phyloP scores from a whole-genome alignment of 2,329 filamentous ascomycete genomes.

The Fusarium acutatum region DNA sequence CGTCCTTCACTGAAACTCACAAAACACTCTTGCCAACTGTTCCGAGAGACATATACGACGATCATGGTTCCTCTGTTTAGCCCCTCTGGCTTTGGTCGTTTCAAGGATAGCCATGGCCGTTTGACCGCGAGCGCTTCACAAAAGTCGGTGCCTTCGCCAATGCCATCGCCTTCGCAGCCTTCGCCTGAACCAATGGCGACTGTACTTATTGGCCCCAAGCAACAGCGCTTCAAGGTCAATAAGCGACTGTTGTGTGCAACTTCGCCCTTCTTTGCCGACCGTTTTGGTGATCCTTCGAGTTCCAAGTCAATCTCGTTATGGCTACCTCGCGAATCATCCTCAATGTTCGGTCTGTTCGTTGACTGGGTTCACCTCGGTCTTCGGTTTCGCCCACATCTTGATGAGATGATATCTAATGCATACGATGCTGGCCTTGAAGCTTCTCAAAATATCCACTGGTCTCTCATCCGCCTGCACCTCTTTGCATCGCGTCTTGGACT shows the following conservation, averaged over 20 bases:
- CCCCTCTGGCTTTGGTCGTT: conserved; percentile 34
- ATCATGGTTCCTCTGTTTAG: conserved; percentile 40
- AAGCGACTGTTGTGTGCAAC: conserved; percentile 56
- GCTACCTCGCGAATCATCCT: conserved; percentile 57
- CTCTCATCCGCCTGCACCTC: conserved; percentile 64
- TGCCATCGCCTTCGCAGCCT: conserved; percentile 31
- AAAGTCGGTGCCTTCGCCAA: conserved; percentile 36
- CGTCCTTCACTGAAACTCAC: conserved; percentile 19
- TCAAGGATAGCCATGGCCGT: conserved; percentile 26
- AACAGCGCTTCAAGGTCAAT: conserved; percentile 54
- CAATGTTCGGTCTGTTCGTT: conserved; percentile 63
- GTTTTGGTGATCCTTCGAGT: conserved; percentile 49
- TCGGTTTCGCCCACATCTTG: conserved; percentile 55
- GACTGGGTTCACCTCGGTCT: conserved; percentile 60
- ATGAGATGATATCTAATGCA: conserved; percentile 49
- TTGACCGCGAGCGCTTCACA: conserved; percentile 23
- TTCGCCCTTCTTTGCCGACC: conserved; percentile 59
- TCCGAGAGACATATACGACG: conserved; percentile 2
- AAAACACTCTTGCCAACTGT: conserved; percentile 6
- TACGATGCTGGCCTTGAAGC: conserved; percentile 41
- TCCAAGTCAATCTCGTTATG: conserved; percentile 47
- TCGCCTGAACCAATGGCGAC: conserved; percentile 43
- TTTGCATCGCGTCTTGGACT: conserved; percentile 63
- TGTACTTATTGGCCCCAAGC: conserved; percentile 54
- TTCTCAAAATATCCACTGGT: conserved; percentile 60